Evolutionary conservation across 1,139 yeast genomes (phyloP).

Genomic region (Geotrichum histeridarum): DNA sequence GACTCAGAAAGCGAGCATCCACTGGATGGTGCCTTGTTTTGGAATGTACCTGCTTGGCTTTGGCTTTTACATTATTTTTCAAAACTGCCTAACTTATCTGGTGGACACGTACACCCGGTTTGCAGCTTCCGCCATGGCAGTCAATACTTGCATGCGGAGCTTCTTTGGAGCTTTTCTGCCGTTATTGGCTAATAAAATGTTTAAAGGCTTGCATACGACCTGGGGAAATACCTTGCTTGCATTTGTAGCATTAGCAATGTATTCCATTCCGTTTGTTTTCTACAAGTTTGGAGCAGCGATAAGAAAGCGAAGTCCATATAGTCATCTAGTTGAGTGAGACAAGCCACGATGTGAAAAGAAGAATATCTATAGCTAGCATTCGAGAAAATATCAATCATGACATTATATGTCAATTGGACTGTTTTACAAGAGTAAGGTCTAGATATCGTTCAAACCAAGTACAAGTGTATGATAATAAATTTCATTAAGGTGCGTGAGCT

Average conservation of each 20-base stretch:
- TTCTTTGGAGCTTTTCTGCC: constrained; percentile 54
- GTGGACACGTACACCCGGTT: constrained; percentile 69
- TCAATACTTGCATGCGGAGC: constrained; percentile 48
- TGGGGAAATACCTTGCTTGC: constrained; percentile 8
- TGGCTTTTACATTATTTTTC: constrained; percentile 68
- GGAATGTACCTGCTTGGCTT: constrained; percentile 43
- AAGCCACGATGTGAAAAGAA: too few relatives aligned
- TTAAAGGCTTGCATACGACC: constrained; percentile 44
- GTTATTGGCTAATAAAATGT: constrained; percentile 49
- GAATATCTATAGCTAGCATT: constrained; percentile 55
- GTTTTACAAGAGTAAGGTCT: too few relatives aligned
- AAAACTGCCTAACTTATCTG: constrained; percentile 65
- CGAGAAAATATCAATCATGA: constrained; percentile 57
- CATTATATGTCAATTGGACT: too few relatives aligned
- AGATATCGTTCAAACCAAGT: background rate
- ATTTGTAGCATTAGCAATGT: constrained; percentile 35
- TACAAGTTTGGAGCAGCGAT: constrained; percentile 46
- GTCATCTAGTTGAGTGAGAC: background rate
- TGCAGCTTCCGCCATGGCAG: constrained; percentile 55
- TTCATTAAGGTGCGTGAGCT: too few relatives aligned
- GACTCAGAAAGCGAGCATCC: constrained; percentile 57
- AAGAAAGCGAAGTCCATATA: constrained; percentile 2
- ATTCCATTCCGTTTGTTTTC: constrained; percentile 50
- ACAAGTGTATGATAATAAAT: background rate
- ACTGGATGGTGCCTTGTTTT: constrained; percentile 85